Percentiles rank a stretch among this genome's conserved stretches.
phyloP scores from a whole-genome alignment of 148 eudicot species.

The Limonium bicolor region DNA sequence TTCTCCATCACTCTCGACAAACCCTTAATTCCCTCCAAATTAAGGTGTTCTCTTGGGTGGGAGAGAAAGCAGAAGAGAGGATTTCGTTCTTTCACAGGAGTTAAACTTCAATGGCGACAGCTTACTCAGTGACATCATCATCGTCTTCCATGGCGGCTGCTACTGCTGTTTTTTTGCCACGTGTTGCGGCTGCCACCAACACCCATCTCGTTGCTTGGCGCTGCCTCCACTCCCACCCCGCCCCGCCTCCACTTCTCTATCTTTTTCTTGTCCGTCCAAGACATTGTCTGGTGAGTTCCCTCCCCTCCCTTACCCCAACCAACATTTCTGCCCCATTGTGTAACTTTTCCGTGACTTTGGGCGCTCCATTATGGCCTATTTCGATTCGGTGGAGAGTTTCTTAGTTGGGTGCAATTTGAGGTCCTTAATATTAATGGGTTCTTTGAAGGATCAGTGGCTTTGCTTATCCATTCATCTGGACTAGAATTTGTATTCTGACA shows the following conservation, averaged over 20 bases:
- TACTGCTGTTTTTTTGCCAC: slow-evolving; percentile 50
- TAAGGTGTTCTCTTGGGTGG: background rate
- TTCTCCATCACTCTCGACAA: background rate
- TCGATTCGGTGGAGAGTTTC: too few species aligned
- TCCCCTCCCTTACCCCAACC: slow-evolving; percentile 13
- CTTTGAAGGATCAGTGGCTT: background rate
- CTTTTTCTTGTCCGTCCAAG: slow-evolving; percentile 19
- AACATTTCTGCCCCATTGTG: slow-evolving; percentile 22
- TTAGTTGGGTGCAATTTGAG: background rate
- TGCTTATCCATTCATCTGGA: background rate
- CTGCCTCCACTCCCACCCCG: slow-evolving; percentile 48
- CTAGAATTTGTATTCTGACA: too few species aligned
- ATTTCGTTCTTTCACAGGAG: background rate
- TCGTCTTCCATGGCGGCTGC: slow-evolving; percentile 71
- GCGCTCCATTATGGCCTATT: too few species aligned
- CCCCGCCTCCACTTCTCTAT: slow-evolving; percentile 9
- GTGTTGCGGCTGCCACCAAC: slow-evolving; percentile 19
- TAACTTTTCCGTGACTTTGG: background rate
- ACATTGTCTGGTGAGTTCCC: slow-evolving; percentile 31
- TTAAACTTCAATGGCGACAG: slow-evolving; percentile 18
- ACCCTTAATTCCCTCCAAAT: background rate
- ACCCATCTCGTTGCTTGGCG: slow-evolving; percentile 26
- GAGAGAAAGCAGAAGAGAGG: background rate
- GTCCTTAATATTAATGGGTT: background rate
- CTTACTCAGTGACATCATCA: slow-evolving; percentile 12